phyloP scores from a whole-genome alignment of 169 alveolate genomes.

The Besnoitia besnoiti region DNA sequence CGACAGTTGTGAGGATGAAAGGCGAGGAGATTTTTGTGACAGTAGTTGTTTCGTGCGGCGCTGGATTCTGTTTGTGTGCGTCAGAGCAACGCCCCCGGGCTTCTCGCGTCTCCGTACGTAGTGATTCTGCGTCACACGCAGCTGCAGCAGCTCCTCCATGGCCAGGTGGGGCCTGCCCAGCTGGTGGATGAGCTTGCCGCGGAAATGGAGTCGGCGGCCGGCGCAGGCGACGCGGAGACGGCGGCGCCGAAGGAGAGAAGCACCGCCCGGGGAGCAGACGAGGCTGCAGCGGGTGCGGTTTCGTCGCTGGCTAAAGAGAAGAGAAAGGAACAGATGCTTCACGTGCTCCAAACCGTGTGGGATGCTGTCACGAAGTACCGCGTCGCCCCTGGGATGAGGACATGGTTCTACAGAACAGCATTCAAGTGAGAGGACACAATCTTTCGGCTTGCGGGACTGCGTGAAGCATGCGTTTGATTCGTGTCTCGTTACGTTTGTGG shows the following conservation, averaged over 20 bases:
- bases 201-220: not conserved
- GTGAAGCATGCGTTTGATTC: too few relatives aligned
- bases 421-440: too few relatives aligned
- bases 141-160: not conserved
- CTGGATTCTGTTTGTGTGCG: too few relatives aligned
- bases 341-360: not conserved
- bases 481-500: too few relatives aligned
- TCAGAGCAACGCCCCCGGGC: not conserved
- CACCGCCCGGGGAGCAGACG: not conserved
- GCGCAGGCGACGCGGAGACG: constrained; percentile 17
- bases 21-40: too few relatives aligned
- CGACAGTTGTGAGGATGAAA: too few relatives aligned
- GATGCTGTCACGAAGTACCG: not conserved
- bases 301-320: not conserved
- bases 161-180: not conserved
- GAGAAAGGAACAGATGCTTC: not conserved
- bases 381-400: not conserved
- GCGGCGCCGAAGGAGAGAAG: not conserved
- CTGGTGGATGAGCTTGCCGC: not conserved
- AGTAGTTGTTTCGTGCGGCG: too few relatives aligned
- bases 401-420: constrained; percentile 25
- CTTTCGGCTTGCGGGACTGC: too few relatives aligned
- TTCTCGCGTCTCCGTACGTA: not conserved
- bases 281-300: not conserved
- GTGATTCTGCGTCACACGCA: not conserved